These are phyloP conservation scores for Macadamia integrifolia DNA, from an alignment of 164 flowering plant species.

Conservation along the genomic window DNA sequence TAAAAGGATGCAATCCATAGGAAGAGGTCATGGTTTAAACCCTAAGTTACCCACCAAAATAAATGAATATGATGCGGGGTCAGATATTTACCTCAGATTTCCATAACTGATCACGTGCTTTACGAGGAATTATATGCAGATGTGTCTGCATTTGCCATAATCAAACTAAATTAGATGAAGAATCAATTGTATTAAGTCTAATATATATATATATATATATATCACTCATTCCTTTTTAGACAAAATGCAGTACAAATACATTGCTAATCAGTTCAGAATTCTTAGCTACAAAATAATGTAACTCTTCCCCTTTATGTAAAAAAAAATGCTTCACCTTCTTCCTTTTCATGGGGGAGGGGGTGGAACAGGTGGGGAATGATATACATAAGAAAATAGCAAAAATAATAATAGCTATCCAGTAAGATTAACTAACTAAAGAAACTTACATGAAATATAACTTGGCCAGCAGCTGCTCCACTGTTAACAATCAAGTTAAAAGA, in stretches of 20 bases:
- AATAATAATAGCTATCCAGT: neutral
- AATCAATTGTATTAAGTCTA: neutral
- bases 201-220: neutral
- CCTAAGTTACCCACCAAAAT: neutral
- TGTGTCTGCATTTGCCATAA: constrained; percentile 56
- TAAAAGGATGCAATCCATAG: too few relatives aligned
- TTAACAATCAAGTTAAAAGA: constrained; percentile 87
- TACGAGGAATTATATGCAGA: constrained; percentile 87
- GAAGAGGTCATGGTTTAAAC: neutral
- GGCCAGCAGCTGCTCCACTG: constrained; percentile 85
- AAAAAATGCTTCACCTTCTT: too few relatives aligned
- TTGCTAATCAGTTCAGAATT: too few relatives aligned
- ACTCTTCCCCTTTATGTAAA: too few relatives aligned
- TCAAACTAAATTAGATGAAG: neutral
- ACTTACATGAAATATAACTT: constrained; percentile 86
- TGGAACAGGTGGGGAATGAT: too few relatives aligned
- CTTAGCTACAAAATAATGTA: too few relatives aligned
- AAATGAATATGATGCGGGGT: neutral
- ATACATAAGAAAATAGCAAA: too few relatives aligned
- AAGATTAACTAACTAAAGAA: neutral
- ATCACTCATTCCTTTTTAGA: neutral
- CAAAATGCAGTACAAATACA: too few relatives aligned
- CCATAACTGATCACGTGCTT: constrained; percentile 71
- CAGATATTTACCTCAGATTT: constrained; percentile 58
- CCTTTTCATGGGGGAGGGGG: too few relatives aligned